Base-by-base conservation (phyloP, 805 yeast genomes). In the Lipomyces yamanashiensis region DNA sequence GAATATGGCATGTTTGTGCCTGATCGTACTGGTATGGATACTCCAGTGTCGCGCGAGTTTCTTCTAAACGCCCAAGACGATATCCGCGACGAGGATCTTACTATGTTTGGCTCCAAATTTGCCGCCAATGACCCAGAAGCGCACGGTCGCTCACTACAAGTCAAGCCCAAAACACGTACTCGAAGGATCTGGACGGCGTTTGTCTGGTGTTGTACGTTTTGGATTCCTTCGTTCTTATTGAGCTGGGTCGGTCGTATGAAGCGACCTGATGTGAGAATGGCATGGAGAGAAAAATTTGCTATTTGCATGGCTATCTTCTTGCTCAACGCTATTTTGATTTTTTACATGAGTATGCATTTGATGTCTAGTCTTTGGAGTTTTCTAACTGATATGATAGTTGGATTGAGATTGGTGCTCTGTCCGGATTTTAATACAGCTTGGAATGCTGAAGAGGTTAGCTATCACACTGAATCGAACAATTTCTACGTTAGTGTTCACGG, bases 341-440 rank as follows among this genome's bases (percentile, higher is more conserved):
- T 78, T 64, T 78, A 78, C 68, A 78, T 78, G 81, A 78, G 66
- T 62, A 51, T 37, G 66, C 41, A 2, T 40, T 28, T 33, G 19
- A 19, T 19, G n/a, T 40, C n/a, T 23, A 7, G 10, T 10, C 21
- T 37, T n/a, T 12, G 17, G n/a, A 5, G 5, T 28, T 9, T 61
- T 52, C 33, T 53, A 39, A 58, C 43, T 15, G 28, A 28, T 21
- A 13, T 47, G 8, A 4, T 33, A 62, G 62, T 79, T 48, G 72
- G 77, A 57, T 64, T 78, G 36, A 78, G 79, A 13, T 66, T 67
- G n/a, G 60, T 78, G 21, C 70, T 77, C 33, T 78, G 81, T 62
- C 80, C 81, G 5, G 75, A 79, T 37, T 78, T 70, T 55, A 78
- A 76, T 62, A 76, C 75, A 63, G 81, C 77, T 12, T 78, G 81